phyloP scores from a whole-genome alignment of 345 rosid species.

The Eucalyptus lansdowneana region DNA sequence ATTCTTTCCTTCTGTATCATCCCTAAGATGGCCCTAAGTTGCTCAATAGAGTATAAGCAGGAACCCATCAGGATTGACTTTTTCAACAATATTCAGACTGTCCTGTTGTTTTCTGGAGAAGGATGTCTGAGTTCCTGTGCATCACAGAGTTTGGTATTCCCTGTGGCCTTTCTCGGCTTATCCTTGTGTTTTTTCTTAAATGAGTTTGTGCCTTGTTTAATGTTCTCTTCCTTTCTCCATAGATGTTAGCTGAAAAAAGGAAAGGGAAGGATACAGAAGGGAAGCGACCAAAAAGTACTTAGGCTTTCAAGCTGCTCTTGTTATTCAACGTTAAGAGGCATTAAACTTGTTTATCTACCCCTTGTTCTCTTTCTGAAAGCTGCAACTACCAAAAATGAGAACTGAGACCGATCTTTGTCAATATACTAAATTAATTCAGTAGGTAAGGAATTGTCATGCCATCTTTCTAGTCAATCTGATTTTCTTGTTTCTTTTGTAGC shows the following conservation, averaged over 20 bases:
- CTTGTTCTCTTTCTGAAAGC: not conserved
- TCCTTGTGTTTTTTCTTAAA: not conserved
- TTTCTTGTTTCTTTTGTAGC: no score
- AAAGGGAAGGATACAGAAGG: not conserved
- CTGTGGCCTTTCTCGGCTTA: not conserved
- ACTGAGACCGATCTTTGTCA: no score
- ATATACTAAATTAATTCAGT: no score
- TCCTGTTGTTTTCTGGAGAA: not conserved
- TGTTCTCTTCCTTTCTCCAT: not conserved
- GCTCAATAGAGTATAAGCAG: not conserved
- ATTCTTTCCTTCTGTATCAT: not conserved
- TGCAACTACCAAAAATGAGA: no score
- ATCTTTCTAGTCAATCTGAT: no score
- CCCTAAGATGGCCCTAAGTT: not conserved
- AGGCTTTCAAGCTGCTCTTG: not conserved
- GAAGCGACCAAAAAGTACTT: not conserved
- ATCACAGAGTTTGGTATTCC: not conserved
- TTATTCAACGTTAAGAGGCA: not conserved
- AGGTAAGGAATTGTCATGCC: no score
- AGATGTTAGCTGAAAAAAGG: not conserved
- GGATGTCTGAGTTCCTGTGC: not conserved
- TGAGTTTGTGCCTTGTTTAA: not conserved
- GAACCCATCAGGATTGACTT: not conserved
- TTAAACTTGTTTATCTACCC: not conserved
- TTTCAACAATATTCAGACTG: not conserved